Evolutionary conservation across 176 grass and related monocot genomes (phyloP).

Genomic region (Oryza punctata): DNA sequence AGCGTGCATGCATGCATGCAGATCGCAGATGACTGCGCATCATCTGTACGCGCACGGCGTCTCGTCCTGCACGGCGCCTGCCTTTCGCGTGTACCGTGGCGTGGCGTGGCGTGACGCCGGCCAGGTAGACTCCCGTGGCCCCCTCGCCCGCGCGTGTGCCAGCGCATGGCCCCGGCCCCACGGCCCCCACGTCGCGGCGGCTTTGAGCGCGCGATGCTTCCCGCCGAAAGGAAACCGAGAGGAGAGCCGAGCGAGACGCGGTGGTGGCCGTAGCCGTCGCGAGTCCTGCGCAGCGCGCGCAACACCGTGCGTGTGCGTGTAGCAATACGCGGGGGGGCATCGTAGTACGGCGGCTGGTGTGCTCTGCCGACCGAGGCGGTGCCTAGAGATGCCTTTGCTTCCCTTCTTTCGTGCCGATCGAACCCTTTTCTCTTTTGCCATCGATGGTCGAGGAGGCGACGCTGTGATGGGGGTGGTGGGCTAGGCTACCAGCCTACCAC

Average conservation of each 20-base stretch:
- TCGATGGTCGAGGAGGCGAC: conserved; percentile 29
- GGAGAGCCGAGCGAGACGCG: not conserved
- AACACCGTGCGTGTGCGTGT: not conserved
- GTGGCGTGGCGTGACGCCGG: conserved; percentile 18
- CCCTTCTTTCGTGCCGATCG: conserved; percentile 1
- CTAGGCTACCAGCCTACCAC: not conserved
- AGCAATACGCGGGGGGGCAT: not conserved
- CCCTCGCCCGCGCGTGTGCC: not conserved
- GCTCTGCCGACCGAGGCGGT: not conserved
- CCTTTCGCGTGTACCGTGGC: not conserved
- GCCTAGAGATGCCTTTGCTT: not conserved
- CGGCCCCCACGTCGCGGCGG: not conserved
- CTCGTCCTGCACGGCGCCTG: not conserved
- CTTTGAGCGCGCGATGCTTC: not conserved
- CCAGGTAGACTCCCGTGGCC: not conserved
- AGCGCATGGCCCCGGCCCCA: not conserved
- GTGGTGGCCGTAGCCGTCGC: not conserved
- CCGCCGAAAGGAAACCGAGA: not conserved
- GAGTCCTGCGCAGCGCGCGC: too few species aligned
- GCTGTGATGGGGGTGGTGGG: conserved; percentile 15
- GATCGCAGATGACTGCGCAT: not conserved
- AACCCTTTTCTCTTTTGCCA: conserved; percentile 27
- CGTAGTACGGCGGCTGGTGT: not conserved
- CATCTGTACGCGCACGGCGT: not conserved
- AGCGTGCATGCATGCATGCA: not conserved